These are phyloP conservation scores for Fusarium robinianum DNA, from an alignment of 2,329 filamentous ascomycete genomes.

Conservation along the genomic window DNA sequence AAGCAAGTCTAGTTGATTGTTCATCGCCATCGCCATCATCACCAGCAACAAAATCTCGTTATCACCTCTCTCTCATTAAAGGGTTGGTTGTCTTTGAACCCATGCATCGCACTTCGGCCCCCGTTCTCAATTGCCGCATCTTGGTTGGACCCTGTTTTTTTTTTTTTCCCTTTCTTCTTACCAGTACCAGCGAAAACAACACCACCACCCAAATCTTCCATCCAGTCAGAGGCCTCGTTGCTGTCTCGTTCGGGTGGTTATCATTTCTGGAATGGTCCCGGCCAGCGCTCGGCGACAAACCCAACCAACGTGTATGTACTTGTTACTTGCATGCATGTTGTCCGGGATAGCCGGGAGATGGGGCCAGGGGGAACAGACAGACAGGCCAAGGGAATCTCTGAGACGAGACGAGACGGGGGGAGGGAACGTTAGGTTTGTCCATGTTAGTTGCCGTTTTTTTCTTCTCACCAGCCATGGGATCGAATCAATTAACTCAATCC, in stretches of 20 bases:
- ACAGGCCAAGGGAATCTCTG: too few relatives aligned
- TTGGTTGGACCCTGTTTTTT: too few relatives aligned
- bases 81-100: constrained; percentile 6
- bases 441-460: too few relatives aligned
- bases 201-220: constrained; percentile 16
- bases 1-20: too few relatives aligned
- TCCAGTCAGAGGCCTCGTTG: constrained; percentile 9
- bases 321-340: too few relatives aligned
- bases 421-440: too few relatives aligned
- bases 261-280: constrained; percentile 21
- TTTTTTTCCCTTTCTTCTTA: neutral
- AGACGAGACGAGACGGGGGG: too few relatives aligned
- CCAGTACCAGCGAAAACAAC: constrained; percentile 11
- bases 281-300: constrained; percentile 25
- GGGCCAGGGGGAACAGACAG: too few relatives aligned
- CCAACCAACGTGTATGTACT: too few relatives aligned
- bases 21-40: too few relatives aligned
- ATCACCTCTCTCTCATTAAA: too few relatives aligned
- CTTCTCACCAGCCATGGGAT: constrained; percentile 13
- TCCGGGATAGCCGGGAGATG: constrained; percentile 23
- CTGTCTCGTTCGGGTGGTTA: constrained; percentile 13
- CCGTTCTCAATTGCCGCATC: constrained; percentile 21
- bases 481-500: constrained; percentile 8
- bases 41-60: too few relatives aligned
- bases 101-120: constrained; percentile 14